Evolutionary conservation across 441 rosid species (phyloP), one percentile per base, ranked within the genome.

Genomic region (Eutrema salsugineum): DNA sequence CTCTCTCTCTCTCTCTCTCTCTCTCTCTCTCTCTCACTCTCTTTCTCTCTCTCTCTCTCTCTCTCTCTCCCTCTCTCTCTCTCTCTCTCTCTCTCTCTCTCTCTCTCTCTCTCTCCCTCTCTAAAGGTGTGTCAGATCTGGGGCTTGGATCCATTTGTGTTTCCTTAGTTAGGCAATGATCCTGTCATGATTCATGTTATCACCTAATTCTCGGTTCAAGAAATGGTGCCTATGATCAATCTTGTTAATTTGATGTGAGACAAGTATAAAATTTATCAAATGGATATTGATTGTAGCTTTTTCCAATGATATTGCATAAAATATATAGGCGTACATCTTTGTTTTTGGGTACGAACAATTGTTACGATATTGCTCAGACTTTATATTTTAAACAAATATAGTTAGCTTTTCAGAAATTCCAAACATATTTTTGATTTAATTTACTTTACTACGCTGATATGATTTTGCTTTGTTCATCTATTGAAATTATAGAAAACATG

Each of bases 71-170:
- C 65, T 78, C 56, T 61, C 28, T 71, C 66, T 78, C 46, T 65
- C 58, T 65, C 53, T 56, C 5, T 74, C 55, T 68, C 65, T 78
- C 56, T 61, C 28, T 71, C 66, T 78, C 46, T 65, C 58, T 65
- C 53, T 71, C 5, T 74, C 55, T 68, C 65, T 78, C 56, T 61
- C 28, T 71, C 66, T 78, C 46, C 61, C 58, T 65, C 53, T 81
- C 49, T 46, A 73, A 44, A 63, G 80, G 61, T 80, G 81, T 71
- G 74, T 72, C 80, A 77, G 70, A 67, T 67, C 66, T 50, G 48
- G 72, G 68, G 78, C 24, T 68, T 68, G 58, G 70, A 39, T 20
- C 66, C 61, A 55, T 56, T 53, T 68, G 65, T 68, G 74, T 61
- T 46, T 62, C 46, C 55, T 69, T 75, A 61, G 74, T 11, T 69